Evolutionary conservation across 164 flowering plant species (phyloP).

Genomic region (Vitis rotundifolia): DNA sequence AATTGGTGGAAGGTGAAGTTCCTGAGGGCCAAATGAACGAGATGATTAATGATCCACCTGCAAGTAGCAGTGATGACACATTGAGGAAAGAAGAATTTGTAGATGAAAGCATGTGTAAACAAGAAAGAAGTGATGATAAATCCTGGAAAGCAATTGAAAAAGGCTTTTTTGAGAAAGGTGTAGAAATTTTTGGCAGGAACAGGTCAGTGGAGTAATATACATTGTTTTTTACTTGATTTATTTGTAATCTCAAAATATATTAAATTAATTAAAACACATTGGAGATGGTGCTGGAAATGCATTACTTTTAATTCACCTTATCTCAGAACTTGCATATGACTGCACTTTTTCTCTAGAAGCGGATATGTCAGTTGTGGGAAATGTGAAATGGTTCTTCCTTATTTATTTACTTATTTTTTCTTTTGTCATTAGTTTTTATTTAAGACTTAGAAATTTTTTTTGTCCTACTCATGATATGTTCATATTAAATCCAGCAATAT

Average conservation of each 20-base stretch:
- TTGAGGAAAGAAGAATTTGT: conserved; percentile 65
- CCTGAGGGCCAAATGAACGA: conserved; percentile 34
- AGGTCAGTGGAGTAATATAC: conserved; percentile 56
- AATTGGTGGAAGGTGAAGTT: conserved; percentile 28
- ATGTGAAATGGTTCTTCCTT: not conserved
- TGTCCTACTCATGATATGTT: not conserved
- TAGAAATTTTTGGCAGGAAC: conserved; percentile 90
- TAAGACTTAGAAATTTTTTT: no score
- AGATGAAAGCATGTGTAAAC: conserved; percentile 57
- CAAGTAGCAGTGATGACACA: conserved; percentile 36
- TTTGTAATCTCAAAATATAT: not conserved
- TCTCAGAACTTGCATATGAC: not conserved
- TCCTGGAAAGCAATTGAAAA: conserved; percentile 88
- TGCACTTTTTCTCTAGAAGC: not conserved
- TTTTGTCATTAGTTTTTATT: no score
- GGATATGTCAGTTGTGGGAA: not conserved
- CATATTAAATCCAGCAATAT: not conserved
- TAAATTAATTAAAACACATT: not conserved
- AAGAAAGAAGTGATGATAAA: conserved; percentile 42
- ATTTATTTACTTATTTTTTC: not conserved
- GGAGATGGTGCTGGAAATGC: not conserved
- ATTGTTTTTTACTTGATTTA: not conserved
- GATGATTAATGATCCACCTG: conserved; percentile 27
- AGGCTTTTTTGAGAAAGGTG: conserved; percentile 78
- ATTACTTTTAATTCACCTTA: not conserved